phyloP scores from a whole-genome alignment of 345 rosid genomes.

The Isatis tinctoria region DNA sequence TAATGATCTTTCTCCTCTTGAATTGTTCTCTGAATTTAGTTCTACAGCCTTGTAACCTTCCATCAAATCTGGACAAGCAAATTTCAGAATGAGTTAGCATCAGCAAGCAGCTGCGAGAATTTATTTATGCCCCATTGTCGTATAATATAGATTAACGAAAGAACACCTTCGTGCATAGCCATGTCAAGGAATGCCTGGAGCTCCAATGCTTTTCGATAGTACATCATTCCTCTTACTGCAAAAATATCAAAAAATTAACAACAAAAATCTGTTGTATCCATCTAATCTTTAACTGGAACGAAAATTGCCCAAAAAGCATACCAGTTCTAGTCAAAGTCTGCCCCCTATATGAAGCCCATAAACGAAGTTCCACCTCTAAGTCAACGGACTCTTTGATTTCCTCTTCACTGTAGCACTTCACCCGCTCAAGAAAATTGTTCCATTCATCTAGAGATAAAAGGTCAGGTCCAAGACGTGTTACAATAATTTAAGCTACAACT shows the following conservation, averaged over 20 bases:
- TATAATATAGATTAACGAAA: not conserved
- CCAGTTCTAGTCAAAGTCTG: constrained; percentile 99
- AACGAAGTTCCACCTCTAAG: constrained; percentile 72
- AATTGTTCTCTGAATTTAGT: constrained; percentile 56
- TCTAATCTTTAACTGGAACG: not conserved
- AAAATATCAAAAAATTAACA: constrained; percentile 11
- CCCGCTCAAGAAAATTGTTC: constrained; percentile 89
- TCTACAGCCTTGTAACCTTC: constrained; percentile 95
- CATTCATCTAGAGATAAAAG: constrained; percentile 72
- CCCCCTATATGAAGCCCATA: constrained; percentile 98
- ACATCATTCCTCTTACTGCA: constrained; percentile 99
- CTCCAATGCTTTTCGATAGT: constrained; percentile 94
- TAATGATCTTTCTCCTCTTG: constrained; percentile 73
- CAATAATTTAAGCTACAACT: not conserved
- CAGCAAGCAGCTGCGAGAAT: not conserved
- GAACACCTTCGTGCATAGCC: constrained; percentile 91
- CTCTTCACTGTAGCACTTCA: constrained; percentile 55
- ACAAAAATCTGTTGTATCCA: not conserved
- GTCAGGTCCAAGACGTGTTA: not conserved
- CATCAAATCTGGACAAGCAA: constrained; percentile 72
- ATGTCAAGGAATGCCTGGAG: constrained; percentile 99
- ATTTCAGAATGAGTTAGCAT: constrained; percentile 21
- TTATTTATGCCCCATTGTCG: not conserved
- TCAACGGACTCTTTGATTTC: constrained; percentile 56
- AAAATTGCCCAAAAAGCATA: constrained; percentile 25